Evolutionary conservation across 2,329 filamentous ascomycete species (phyloP), one percentile per base, ranked within the genome.

Genomic region (Aspergillus neotritici): DNA sequence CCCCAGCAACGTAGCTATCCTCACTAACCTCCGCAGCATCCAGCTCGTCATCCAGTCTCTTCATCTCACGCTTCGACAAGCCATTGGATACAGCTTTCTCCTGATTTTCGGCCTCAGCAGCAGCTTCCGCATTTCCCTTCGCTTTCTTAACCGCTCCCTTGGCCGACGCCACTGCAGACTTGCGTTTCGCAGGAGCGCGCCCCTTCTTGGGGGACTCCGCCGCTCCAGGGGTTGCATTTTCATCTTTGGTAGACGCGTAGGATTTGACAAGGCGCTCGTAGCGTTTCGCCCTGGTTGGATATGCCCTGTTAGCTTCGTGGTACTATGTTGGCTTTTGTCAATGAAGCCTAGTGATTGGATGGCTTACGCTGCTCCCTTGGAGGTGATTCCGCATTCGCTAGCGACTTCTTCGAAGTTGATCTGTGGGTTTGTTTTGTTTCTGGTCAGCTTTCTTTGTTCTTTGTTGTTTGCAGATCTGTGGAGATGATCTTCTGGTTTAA

Each of bases 281-380:
- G 53, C 82, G 71, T 65, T 86, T 86, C 49, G 80, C 77, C 1
- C 83, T 86, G 55, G 47, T 11, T 10, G 12, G 6, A 32, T 29
- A 30, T 31, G 32, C 17, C 37, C 31, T 37, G 43, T 46, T 46
- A 31, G 34, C 13, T 38, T 12, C 12, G 9, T 35, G 5, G 10
- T 31, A 29, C 7, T 13, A 21, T 25, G 33, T 5, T 7, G 5
- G 4, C 14, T 10, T 34, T 12, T 7, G 14, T 8, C 9, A 7
- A 28, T 12, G 34, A 14, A 38, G 25, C 7, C 11, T 28, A 42
- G 29, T 37, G 34, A 40, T 17, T 12, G 28, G 16, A 33, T 29
- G 17, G 76, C 83, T 74, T 75, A 87, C 84, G 83, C 83, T 15
- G 84, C 84, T 11, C 76, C 82, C 64, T 84, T 84, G 62, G 67